A percentile compares a stretch with the other conserved stretches of the same genome.
Evolutionary conservation across 139 green algal species (phyloP).

Genomic region (Yamagishiella unicocca): DNA sequence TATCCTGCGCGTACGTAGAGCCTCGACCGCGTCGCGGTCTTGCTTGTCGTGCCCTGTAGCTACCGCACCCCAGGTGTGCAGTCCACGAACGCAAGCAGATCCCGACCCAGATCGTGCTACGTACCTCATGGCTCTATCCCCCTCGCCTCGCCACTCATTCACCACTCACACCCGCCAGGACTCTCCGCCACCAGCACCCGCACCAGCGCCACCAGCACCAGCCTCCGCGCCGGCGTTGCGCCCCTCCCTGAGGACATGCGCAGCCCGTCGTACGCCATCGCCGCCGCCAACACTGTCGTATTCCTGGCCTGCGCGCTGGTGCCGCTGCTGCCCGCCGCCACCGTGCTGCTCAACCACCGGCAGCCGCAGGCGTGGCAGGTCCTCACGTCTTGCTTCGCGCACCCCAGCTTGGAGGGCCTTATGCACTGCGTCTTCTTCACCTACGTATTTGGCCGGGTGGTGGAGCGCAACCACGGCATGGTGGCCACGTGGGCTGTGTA

Average conservation of each 20-base stretch:
- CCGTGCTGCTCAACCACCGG: conserved; percentile 35
- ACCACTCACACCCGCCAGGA: not conserved
- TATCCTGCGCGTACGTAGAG: too few species aligned
- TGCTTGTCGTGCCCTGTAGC: too few species aligned
- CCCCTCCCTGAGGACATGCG: conserved; percentile 20
- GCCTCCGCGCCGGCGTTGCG: not conserved
- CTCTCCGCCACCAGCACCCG: too few species aligned
- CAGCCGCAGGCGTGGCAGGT: conserved; percentile 38
- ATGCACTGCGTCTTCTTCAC: conserved; percentile 50
- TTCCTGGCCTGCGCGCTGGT: conserved; percentile 36
- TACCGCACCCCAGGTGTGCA: too few species aligned
- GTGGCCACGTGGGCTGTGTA: conserved; percentile 42
- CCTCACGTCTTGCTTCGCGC: conserved; percentile 43
- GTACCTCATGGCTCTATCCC: too few species aligned
- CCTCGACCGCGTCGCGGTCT: too few species aligned
- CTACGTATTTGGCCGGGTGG: conserved; percentile 48
- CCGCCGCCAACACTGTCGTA: not conserved
- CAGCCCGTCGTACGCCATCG: conserved; percentile 36
- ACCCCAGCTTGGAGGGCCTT: conserved; percentile 35
- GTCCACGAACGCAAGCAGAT: too few species aligned
- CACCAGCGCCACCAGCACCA: too few species aligned
- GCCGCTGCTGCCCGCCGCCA: conserved; percentile 24
- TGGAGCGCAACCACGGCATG: conserved; percentile 48
- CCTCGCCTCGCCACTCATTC: not conserved
- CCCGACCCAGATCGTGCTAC: too few species aligned